A percentile compares a stretch with the other conserved stretches of the same genome.
Conservation (phyloP, 2,329 filamentous ascomycete species). For the Colletotrichum melonis region DNA sequence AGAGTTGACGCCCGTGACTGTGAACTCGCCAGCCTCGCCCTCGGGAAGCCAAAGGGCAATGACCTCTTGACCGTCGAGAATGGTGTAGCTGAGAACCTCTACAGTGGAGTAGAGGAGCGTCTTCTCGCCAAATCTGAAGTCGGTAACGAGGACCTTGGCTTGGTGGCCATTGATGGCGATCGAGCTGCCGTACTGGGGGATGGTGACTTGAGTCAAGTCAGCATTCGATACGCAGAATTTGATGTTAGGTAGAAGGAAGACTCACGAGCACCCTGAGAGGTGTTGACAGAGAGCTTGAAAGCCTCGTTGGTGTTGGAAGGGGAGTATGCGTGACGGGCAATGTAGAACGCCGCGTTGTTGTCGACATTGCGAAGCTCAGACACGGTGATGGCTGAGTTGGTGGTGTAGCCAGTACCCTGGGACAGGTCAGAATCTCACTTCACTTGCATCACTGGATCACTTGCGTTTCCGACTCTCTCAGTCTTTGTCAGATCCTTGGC, state of each 20-base stretch:
- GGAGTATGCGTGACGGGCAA: conserved; percentile 65
- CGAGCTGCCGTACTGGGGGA: conserved; percentile 60
- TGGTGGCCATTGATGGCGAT: conserved; percentile 70
- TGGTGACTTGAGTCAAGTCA: conserved; percentile 48
- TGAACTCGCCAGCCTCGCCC: conserved; percentile 66
- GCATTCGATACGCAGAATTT: background rate
- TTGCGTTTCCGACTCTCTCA: conserved; percentile 54
- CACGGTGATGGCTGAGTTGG: conserved; percentile 62
- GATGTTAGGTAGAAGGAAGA: background rate
- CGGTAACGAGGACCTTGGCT: conserved; percentile 70
- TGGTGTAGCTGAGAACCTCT: conserved; percentile 63
- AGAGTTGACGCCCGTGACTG: conserved; percentile 51
- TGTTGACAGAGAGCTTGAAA: conserved; percentile 67
- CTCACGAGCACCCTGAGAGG: conserved; percentile 59
- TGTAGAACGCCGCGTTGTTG: conserved; percentile 68
- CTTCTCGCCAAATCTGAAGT: conserved; percentile 65
- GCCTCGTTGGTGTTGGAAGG: conserved; percentile 60
- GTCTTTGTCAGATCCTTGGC: conserved; percentile 68
- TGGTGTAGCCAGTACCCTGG: conserved; percentile 61
- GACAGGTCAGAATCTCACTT: conserved; percentile 31
- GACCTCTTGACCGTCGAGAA: conserved; percentile 58
- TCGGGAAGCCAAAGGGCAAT: conserved; percentile 65
- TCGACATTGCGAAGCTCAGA: conserved; percentile 70
- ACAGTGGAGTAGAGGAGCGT: conserved; percentile 66
- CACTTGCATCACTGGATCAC: background rate